Conservation (phyloP, 2,329 filamentous ascomycete species). For the Nemania bipapillata region DNA sequence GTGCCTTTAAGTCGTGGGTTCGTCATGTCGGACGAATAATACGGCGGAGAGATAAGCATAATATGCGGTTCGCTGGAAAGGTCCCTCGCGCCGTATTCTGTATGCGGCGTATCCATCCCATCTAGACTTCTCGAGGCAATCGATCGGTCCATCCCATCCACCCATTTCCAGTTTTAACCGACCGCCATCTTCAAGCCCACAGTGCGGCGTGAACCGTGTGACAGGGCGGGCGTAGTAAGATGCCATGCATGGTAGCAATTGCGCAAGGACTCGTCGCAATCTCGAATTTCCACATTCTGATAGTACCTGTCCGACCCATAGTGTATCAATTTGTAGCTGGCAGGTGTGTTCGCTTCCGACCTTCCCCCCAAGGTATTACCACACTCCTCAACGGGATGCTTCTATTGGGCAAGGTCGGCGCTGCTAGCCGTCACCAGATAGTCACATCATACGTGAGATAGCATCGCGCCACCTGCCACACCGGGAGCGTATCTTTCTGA, state of each 20-base stretch:
- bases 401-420: slow-evolving; percentile 17
- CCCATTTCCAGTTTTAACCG: too few species aligned
- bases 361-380: slow-evolving; percentile 23
- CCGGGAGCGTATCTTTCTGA: not conserved
- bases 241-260: slow-evolving; percentile 30
- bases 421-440: slow-evolving; percentile 14
- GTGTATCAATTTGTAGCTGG: not conserved
- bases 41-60: not conserved
- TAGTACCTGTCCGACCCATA: not conserved
- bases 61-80: not conserved
- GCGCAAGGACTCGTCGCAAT: slow-evolving; percentile 26
- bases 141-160: not conserved
- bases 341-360: not conserved
- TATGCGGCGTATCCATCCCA: too few species aligned
- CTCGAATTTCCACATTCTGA: slow-evolving; percentile 12
- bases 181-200: not conserved
- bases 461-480: slow-evolving; percentile 17
- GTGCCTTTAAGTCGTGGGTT: not conserved
- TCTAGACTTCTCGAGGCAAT: not conserved
- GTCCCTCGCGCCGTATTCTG: not conserved
- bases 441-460: slow-evolving; percentile 16
- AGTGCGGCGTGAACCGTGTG: slow-evolving; percentile 5
- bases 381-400: not conserved
- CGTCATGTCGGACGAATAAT: not conserved
- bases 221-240: slow-evolving; percentile 5